Conservation (phyloP, 495 filamentous ascomycete genomes). For the Podospora sp. region DNA sequence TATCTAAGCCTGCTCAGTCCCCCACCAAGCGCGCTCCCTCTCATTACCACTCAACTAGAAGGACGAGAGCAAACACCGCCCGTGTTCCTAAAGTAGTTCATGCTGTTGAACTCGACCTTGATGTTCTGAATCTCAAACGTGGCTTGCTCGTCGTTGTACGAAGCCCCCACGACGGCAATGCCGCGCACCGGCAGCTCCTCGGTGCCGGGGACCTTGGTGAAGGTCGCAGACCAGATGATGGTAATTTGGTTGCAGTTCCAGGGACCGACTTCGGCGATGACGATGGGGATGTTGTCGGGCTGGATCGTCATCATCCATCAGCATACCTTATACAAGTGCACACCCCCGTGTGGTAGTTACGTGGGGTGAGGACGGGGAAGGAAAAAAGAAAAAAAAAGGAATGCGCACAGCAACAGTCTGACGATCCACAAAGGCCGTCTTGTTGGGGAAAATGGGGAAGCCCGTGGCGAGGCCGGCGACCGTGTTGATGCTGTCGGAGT, state of each 20-base stretch:
- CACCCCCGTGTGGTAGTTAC: no score
- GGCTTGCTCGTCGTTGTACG: neutral
- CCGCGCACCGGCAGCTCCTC: conserved; percentile 28
- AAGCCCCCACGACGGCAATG: conserved; percentile 33
- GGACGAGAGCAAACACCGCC: neutral
- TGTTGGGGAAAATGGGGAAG: conserved; percentile 32
- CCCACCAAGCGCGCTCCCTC: no score
- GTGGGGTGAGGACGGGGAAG: no score
- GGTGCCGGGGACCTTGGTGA: conserved; percentile 16
- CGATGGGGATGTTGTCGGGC: conserved; percentile 30
- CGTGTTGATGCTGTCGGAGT: conserved; percentile 39
- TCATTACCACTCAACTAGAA: no score
- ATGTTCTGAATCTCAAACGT: neutral
- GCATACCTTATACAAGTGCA: no score
- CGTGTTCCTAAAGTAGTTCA: neutral
- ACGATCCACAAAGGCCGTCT: conserved; percentile 31
- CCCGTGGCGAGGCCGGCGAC: conserved; percentile 32
- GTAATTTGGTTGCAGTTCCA: conserved; percentile 31
- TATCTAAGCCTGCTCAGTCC: no score
- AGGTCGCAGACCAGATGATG: conserved; percentile 34
- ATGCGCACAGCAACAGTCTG: conserved; percentile 19
- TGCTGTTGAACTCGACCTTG: conserved; percentile 3
- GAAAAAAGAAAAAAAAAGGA: neutral
- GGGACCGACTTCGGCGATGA: conserved; percentile 16
- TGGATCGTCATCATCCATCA: no score